These are phyloP conservation scores for Solanum hybrid DNA, from an alignment of 305 asterid species.

Conservation along the genomic window DNA sequence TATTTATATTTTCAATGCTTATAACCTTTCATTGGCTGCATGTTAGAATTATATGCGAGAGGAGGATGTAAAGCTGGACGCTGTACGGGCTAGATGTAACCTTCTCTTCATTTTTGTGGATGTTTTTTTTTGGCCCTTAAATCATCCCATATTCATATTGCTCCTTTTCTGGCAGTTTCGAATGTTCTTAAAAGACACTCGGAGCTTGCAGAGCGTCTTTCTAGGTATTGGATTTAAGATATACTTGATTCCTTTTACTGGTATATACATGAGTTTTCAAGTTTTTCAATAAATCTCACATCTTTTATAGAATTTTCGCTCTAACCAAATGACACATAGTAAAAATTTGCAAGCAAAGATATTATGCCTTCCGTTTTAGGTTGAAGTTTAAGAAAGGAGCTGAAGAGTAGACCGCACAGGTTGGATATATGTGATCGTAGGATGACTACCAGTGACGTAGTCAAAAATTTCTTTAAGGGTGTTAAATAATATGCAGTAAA, in stretches of 20 bases:
- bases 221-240: constrained; percentile 42
- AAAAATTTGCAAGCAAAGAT: not conserved
- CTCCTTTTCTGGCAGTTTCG: constrained; percentile 48
- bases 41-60: constrained; percentile 40
- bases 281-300: not conserved
- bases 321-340: not conserved
- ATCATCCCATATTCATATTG: not conserved
- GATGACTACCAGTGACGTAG: not conserved
- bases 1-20: not conserved
- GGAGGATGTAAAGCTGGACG: constrained; percentile 48
- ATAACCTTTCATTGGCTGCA: not conserved
- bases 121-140: not conserved
- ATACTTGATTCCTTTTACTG: not conserved
- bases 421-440: not conserved
- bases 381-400: not conserved
- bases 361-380: not conserved
- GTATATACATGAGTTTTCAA: not conserved
- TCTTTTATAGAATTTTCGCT: not conserved
- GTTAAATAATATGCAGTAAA: not conserved
- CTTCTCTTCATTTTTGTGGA: constrained; percentile 6
- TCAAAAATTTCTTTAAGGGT: not conserved
- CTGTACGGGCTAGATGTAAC: constrained; percentile 67
- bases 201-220: constrained; percentile 80
- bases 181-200: constrained; percentile 84
- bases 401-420: not conserved